Percentiles rank a stretch among this genome's conserved stretches.
phyloP scores from a whole-genome alignment of 495 filamentous ascomycete species.

The Cercophora samala region DNA sequence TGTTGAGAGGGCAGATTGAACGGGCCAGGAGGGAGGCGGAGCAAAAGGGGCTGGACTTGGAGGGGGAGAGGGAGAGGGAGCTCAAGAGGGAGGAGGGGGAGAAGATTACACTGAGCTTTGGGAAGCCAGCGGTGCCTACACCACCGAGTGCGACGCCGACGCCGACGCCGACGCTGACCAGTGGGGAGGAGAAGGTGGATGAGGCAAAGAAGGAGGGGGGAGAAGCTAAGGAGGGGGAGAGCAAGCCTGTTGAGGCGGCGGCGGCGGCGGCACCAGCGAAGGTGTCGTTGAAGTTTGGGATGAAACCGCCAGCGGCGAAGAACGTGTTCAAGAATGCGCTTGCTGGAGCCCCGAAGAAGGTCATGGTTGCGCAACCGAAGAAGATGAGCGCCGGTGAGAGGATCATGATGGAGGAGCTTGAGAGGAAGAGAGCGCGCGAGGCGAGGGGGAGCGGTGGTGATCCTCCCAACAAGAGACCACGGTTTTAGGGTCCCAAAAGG shows the following conservation, averaged over 20 bases:
- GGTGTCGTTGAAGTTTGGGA: constrained; percentile 57
- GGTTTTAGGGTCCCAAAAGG: constrained; percentile 29
- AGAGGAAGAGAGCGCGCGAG: constrained; percentile 61
- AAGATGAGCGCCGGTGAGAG: constrained; percentile 87
- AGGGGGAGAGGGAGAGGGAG: constrained; percentile 48
- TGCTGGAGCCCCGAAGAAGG: constrained; percentile 56
- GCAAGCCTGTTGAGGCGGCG: background rate
- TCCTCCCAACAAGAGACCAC: constrained; percentile 40
- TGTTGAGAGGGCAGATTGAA: constrained; percentile 76
- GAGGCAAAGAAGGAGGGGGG: constrained; percentile 12
- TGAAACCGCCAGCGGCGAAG: constrained; percentile 61
- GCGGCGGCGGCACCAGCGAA: constrained; percentile 23
- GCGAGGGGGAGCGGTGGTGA: constrained; percentile 25
- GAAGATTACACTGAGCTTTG: constrained; percentile 78
- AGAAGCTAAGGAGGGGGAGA: constrained; percentile 9
- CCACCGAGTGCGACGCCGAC: constrained; percentile 6
- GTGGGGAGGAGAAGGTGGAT: constrained; percentile 1
- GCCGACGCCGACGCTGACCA: constrained; percentile 14
- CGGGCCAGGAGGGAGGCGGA: constrained; percentile 60
- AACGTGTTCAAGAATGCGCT: constrained; percentile 81
- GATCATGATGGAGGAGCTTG: constrained; percentile 84
- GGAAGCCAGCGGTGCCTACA: constrained; percentile 24
- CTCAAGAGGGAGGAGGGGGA: constrained; percentile 66
- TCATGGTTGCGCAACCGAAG: constrained; percentile 56
- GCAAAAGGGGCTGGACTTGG: constrained; percentile 39